Conservation (phyloP, 768 basidiomycete genomes). For the Tremella yokohamensis region DNA sequence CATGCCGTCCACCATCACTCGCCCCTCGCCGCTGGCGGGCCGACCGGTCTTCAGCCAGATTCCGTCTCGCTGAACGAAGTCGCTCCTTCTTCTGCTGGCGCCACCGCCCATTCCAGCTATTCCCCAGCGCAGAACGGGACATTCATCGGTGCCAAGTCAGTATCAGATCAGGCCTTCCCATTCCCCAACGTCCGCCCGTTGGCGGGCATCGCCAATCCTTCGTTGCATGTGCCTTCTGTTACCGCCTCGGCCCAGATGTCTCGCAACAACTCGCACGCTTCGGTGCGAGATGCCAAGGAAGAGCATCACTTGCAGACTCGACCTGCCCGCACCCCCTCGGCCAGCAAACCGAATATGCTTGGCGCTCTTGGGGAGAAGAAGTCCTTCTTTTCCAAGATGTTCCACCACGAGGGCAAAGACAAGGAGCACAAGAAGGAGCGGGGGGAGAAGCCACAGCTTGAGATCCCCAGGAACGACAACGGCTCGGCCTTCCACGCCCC, state of each 20-base stretch:
- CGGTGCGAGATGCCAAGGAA: neutral
- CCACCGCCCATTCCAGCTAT: neutral
- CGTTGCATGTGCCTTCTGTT: neutral
- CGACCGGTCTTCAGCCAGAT: neutral
- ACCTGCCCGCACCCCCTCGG: slow-evolving; percentile 10
- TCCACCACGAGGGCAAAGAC: slow-evolving; percentile 35
- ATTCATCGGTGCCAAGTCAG: neutral
- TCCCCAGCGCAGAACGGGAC: too few relatives aligned
- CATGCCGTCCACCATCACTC: too few relatives aligned
- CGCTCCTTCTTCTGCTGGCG: slow-evolving; percentile 1
- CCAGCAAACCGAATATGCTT: slow-evolving; percentile 40
- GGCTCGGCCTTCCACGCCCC: slow-evolving; percentile 7
- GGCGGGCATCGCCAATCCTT: neutral
- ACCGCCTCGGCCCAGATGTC: neutral
- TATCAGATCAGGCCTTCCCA: slow-evolving; percentile 30
- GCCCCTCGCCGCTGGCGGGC: too few relatives aligned
- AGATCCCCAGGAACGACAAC: slow-evolving; percentile 25
- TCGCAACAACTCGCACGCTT: neutral
- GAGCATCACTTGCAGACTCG: neutral
- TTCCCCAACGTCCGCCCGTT: slow-evolving; percentile 26
- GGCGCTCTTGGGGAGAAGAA: slow-evolving; percentile 44
- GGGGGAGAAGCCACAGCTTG: slow-evolving; percentile 25
- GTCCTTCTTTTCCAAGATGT: slow-evolving; percentile 49
- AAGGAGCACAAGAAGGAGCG: slow-evolving; percentile 21
- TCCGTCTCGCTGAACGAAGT: slow-evolving; percentile 14